Percentiles rank a stretch among this genome's conserved stretches.
These are phyloP conservation scores for Periconia sp. DNA, from an alignment of 2,329 filamentous ascomycete genomes.

Conservation along the genomic window DNA sequence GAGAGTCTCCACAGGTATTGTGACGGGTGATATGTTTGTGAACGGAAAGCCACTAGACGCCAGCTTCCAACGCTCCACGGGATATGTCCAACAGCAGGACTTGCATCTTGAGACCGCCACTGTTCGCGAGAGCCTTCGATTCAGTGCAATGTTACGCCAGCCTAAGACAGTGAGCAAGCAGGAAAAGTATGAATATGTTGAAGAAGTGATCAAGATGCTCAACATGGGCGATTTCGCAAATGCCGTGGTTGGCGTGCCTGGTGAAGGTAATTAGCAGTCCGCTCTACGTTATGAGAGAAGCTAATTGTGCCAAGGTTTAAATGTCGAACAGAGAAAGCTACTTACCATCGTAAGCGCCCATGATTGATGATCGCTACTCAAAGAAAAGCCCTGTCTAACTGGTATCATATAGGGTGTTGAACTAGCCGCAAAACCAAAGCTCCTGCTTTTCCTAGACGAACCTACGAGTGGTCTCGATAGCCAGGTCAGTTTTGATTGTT, in stretches of 20 bases:
- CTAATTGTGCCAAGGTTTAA: constrained; percentile 45
- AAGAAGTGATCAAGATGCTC: constrained; percentile 66
- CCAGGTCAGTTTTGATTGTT: constrained; percentile 11
- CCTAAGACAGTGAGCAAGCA: constrained; percentile 55
- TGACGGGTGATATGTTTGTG: constrained; percentile 44
- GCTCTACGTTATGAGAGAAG: too few relatives aligned
- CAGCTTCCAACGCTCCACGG: constrained; percentile 42
- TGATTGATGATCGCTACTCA: too few relatives aligned
- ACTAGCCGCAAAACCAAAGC: constrained; percentile 34
- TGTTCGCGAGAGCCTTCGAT: constrained; percentile 39
- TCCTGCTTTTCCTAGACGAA: constrained; percentile 54
- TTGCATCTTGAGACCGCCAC: constrained; percentile 43
- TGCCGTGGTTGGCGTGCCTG: constrained; percentile 65
- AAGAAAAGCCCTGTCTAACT: too few relatives aligned
- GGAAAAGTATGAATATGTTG: constrained; percentile 64
- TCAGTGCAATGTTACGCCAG: constrained; percentile 48
- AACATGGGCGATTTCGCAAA: constrained; percentile 69
- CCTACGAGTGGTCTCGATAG: constrained; percentile 79
- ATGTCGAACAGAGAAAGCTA: constrained; percentile 62
- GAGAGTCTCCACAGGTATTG: constrained; percentile 39
- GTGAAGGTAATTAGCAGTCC: constrained; percentile 53
- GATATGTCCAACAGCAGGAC: constrained; percentile 45
- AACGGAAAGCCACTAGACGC: constrained; percentile 38
- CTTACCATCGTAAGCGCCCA: constrained; percentile 65
- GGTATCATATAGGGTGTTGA: too few relatives aligned